Percentiles rank a stretch among this genome's conserved stretches.
These are phyloP conservation scores for Lipomyces sp. DNA, from an alignment of 805 yeast genomes.

Conservation along the genomic window DNA sequence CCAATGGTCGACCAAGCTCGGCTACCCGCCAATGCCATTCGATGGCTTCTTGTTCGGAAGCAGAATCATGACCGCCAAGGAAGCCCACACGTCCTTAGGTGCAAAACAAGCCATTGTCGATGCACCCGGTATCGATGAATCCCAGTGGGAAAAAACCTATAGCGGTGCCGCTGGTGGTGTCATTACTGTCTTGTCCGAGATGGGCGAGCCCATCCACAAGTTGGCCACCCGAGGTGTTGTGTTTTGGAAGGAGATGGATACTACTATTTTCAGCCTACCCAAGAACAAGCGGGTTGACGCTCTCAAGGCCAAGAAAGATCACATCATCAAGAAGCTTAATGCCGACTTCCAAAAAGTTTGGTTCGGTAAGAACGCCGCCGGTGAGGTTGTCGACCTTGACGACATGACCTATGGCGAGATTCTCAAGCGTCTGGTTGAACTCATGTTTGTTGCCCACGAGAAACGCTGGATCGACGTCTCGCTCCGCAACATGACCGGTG, in stretches of 20 bases:
- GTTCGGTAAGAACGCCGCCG: constrained; percentile 78
- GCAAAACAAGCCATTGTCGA: constrained; percentile 91
- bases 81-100: constrained; percentile 89
- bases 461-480: constrained; percentile 86
- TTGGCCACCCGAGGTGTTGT: constrained; percentile 97
- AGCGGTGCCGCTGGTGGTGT: constrained; percentile 97
- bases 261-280: constrained; percentile 88
- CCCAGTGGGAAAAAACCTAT: constrained; percentile 91
- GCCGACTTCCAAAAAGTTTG: constrained; percentile 98
- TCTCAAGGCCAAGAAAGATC: constrained; percentile 78
- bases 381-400: constrained; percentile 85
- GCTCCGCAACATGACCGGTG: constrained; percentile 84
- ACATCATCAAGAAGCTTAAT: constrained; percentile 82
- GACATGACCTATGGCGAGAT: constrained; percentile 97
- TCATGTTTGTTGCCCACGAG: constrained; percentile 81
- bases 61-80: constrained; percentile 96
- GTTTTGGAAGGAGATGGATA: constrained; percentile 92
- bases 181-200: constrained; percentile 93
- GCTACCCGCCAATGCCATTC: constrained; percentile 98
- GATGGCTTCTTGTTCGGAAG: constrained; percentile 97
- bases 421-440: constrained; percentile 81
- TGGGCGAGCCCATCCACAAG: constrained; percentile 99
- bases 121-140: constrained; percentile 88
- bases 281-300: constrained; percentile 79
- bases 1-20: constrained; percentile 85